These are phyloP conservation scores for Ceratocystis lukuohia DNA, from an alignment of 2,329 filamentous ascomycete species.

Conservation along the genomic window DNA sequence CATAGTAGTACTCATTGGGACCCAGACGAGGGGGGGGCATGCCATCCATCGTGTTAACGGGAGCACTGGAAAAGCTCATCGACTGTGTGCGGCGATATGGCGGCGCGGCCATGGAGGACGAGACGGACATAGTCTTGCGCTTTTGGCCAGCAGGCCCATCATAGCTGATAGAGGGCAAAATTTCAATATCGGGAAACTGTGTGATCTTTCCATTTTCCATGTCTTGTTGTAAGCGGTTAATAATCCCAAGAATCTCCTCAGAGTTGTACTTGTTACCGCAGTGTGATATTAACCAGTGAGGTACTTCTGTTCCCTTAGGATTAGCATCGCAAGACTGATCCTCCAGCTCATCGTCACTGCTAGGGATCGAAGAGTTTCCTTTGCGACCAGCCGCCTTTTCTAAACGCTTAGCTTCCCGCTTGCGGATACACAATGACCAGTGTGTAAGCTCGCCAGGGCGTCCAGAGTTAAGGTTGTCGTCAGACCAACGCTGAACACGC, in stretches of 20 bases:
- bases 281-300: constrained; percentile 36
- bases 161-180: constrained; percentile 38
- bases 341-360: constrained; percentile 25
- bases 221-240: constrained; percentile 33
- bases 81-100: constrained; percentile 26
- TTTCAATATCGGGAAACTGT: constrained; percentile 45
- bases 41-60: constrained; percentile 8
- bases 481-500: constrained; percentile 50
- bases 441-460: constrained; percentile 35
- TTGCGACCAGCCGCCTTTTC: constrained; percentile 24
- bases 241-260: constrained; percentile 34
- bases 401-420: constrained; percentile 49
- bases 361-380: constrained; percentile 24
- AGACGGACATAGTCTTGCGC: constrained; percentile 16
- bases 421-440: constrained; percentile 51
- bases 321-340: constrained; percentile 27
- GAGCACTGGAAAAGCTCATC: constrained; percentile 23
- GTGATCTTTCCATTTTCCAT: constrained; percentile 31
- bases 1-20: constrained; percentile 15
- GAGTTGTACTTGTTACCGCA: constrained; percentile 37
- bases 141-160: constrained; percentile 18
- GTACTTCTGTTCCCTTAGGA: constrained; percentile 32
- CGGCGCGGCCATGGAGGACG: constrained; percentile 13
- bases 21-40: constrained; percentile 16
- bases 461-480: constrained; percentile 31